Percentiles rank a stretch among this genome's conserved stretches.
phyloP scores from a whole-genome alignment of 768 basidiomycete species.

The Cystobasidium tubakii region DNA sequence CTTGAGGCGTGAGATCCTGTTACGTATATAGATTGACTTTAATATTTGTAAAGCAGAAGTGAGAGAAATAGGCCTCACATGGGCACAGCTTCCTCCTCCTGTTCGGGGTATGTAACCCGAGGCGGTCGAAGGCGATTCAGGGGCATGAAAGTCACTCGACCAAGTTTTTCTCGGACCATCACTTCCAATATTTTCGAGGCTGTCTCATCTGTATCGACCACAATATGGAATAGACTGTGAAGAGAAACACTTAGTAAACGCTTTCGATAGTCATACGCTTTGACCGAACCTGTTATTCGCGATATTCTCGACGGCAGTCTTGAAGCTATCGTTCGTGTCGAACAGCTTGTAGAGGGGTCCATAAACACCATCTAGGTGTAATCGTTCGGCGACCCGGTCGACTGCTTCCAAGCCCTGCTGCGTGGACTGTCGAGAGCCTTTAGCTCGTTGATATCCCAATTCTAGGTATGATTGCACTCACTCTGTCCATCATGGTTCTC shows the following conservation, averaged over 20 bases:
- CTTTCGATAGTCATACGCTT: neutral
- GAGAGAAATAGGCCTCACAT: constrained; percentile 53
- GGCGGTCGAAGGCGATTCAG: constrained; percentile 87
- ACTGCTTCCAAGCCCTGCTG: constrained; percentile 80
- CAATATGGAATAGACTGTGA: constrained; percentile 84
- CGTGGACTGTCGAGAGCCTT: constrained; percentile 62
- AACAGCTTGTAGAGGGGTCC: constrained; percentile 92
- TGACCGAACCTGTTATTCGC: constrained; percentile 77
- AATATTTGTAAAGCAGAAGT: neutral
- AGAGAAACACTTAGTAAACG: neutral
- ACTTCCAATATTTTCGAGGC: constrained; percentile 82
- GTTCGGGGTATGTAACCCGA: constrained; percentile 56
- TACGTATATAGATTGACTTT: neutral
- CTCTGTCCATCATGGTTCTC: constrained; percentile 94
- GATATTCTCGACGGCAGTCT: constrained; percentile 85
- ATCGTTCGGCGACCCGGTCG: constrained; percentile 70
- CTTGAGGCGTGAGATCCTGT: constrained; percentile 64
- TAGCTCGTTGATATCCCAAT: neutral
- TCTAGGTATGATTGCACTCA: constrained; percentile 47
- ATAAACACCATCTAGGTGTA: constrained; percentile 68
- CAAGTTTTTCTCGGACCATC: constrained; percentile 88
- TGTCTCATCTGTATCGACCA: constrained; percentile 92
- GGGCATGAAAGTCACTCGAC: constrained; percentile 96
- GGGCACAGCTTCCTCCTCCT: constrained; percentile 51
- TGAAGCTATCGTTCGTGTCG: constrained; percentile 84